These are phyloP conservation scores for Plasmodium gallinaceum DNA, from an alignment of 169 alveolate genomes.

Conservation along the genomic window DNA sequence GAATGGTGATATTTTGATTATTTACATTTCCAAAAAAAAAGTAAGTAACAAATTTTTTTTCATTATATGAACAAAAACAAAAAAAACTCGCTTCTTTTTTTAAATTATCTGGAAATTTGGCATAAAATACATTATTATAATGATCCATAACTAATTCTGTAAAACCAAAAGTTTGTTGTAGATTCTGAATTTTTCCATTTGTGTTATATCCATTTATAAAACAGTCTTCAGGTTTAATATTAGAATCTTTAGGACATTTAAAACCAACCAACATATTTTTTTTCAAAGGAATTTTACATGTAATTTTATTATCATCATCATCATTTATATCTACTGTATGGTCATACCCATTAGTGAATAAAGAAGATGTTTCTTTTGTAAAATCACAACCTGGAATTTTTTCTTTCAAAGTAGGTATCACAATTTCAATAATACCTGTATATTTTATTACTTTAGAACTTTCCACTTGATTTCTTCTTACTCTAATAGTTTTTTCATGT, in stretches of 20 bases:
- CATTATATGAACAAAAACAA: slow-evolving; percentile 28
- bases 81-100: not conserved
- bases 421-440: slow-evolving; percentile 27
- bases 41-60: slow-evolving; percentile 11
- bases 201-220: slow-evolving; percentile 39
- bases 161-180: not conserved
- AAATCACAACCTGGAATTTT: slow-evolving; percentile 56
- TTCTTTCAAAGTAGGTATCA: not conserved
- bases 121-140: slow-evolving; percentile 25
- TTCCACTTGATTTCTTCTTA: not conserved
- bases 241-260: slow-evolving; percentile 34
- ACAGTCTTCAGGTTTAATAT: slow-evolving; percentile 53
- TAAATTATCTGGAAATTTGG: slow-evolving; percentile 13
- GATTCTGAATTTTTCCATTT: slow-evolving; percentile 13
- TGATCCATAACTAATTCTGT: slow-evolving; percentile 28
- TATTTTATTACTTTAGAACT: not conserved
- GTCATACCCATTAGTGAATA: slow-evolving; percentile 22
- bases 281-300: slow-evolving; percentile 8
- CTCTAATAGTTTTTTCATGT: slow-evolving; percentile 14
- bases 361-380: not conserved
- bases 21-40: not conserved
- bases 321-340: not conserved
- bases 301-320: slow-evolving; percentile 9
- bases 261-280: slow-evolving; percentile 38
- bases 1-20: too few relatives aligned